Percentiles rank a stretch among this genome's conserved stretches.
Conservation (phyloP, 2,329 filamentous ascomycete genomes). For the Aureobasidium sp. region DNA sequence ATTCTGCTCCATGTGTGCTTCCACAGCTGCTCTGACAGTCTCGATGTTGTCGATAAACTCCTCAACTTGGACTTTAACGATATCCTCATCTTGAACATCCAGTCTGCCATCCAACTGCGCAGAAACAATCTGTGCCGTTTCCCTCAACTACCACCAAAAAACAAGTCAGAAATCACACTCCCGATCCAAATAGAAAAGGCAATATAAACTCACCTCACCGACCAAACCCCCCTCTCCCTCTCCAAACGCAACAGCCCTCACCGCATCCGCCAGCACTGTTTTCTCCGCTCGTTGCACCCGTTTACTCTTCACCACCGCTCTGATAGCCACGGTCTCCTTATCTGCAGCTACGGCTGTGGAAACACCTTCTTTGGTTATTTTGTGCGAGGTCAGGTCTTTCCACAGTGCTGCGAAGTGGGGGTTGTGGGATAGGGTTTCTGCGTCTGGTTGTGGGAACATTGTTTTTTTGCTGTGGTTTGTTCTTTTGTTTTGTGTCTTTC, state of each 20-base stretch:
- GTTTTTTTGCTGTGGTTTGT: not conserved
- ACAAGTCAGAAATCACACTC: too few species aligned
- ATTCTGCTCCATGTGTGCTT: slow-evolving; percentile 25
- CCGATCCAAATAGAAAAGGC: not conserved
- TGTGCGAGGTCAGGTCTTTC: slow-evolving; percentile 34
- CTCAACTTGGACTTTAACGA: slow-evolving; percentile 32
- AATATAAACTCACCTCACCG: slow-evolving; percentile 25
- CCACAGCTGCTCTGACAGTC: slow-evolving; percentile 27
- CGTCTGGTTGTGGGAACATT: slow-evolving; percentile 35
- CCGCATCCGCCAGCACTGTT: slow-evolving; percentile 14
- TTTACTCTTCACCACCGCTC: slow-evolving; percentile 24
- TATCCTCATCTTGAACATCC: slow-evolving; percentile 27
- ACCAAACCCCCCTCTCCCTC: slow-evolving; percentile 28
- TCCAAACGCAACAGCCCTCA: slow-evolving; percentile 28
- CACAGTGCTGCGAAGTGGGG: slow-evolving; percentile 38
- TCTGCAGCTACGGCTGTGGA: slow-evolving; percentile 25
- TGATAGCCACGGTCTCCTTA: slow-evolving; percentile 29
- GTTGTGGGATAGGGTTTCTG: slow-evolving; percentile 29
- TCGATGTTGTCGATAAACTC: slow-evolving; percentile 32
- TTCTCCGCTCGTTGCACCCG: not conserved
- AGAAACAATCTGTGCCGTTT: slow-evolving; percentile 33
- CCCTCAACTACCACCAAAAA: slow-evolving; percentile 32
- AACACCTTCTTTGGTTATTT: slow-evolving; percentile 36
- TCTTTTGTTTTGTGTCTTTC: not conserved
- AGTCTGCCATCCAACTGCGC: slow-evolving; percentile 33